Conservation (phyloP, 371 early-diverging fungal species). For the Mucor lusitanicus region DNA sequence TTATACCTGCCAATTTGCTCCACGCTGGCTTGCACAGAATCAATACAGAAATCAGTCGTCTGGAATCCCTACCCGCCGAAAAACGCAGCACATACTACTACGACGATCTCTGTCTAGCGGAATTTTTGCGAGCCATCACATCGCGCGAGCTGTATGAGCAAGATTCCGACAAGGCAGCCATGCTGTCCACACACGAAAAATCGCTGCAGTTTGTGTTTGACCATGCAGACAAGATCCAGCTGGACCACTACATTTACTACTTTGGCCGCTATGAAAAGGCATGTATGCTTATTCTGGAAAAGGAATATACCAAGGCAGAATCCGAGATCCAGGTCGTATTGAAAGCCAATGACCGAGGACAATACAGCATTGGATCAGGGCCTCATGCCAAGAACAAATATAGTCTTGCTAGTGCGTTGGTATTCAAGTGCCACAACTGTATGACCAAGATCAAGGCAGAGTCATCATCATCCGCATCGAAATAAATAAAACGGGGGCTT, state of each 20-base stretch:
- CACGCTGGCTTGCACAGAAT: constrained; percentile 38
- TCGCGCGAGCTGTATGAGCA: constrained; percentile 21
- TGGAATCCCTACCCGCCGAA: constrained; percentile 15
- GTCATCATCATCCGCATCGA: background rate
- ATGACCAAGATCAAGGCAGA: constrained; percentile 21
- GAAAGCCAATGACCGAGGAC: constrained; percentile 35
- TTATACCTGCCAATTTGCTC: constrained; percentile 53
- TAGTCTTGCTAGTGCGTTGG: constrained; percentile 44
- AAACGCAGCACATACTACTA: constrained; percentile 27
- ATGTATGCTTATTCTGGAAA: constrained; percentile 40
- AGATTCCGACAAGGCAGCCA: background rate
- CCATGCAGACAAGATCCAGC: constrained; percentile 32
- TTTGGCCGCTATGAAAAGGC: constrained; percentile 62
- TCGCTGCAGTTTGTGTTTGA: constrained; percentile 28
- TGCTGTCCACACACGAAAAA: constrained; percentile 15
- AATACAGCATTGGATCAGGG: constrained; percentile 39
- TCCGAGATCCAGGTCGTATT: constrained; percentile 46
- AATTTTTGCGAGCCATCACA: constrained; percentile 52
- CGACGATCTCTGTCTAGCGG: constrained; percentile 71
- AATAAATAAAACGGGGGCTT: background rate
- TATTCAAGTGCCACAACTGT: constrained; percentile 51
- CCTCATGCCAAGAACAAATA: constrained; percentile 48
- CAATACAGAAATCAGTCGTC: constrained; percentile 42
- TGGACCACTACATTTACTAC: constrained; percentile 68
- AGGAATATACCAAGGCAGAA: constrained; percentile 47